Evolutionary conservation across 805 yeast genomes (phyloP), one percentile per base, ranked within the genome.

Genomic region (Jamesozyma hellenica): DNA sequence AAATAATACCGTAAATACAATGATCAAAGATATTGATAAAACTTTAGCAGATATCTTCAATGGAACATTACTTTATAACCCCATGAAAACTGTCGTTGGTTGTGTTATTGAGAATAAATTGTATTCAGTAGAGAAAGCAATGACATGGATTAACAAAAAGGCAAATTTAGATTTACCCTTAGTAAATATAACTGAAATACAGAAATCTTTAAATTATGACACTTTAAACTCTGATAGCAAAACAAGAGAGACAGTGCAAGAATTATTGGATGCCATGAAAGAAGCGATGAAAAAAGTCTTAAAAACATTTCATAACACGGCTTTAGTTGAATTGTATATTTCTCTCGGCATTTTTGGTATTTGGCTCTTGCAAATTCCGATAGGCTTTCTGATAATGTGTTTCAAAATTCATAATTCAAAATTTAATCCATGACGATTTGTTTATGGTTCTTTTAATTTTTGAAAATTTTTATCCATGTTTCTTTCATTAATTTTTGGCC

Each of bases 41-140:
- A 76, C 77, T 0, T 57, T 92, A 5, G 66, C 67, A 23, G 66
- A 68, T 8, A 67, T 77, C 0, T 87, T 92, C 60, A 76, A 78
- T 4, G 69, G 69, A 3, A 85, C 96, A 0, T 72, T 82, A 0
- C 61, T 90, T 10, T 73, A 77, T 35, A 55, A 56, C 1, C 82
- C 94, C 0, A 67, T 86, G 34, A 68, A 70, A 23, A 70, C 79
- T 0, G 75, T 86, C 0, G 82, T 88, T 4, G 76, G 79, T 26
- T 90, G 98, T 63, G 74, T 84, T 3, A 66, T 92, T 29, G 90
- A 84, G 14, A 67, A 80, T 36, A 92, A 90, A 51, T 57, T 90
- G 6, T 67, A 67, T 12, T 67, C 71, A 17, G 65, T 86, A 2
- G 82, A 82, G 46, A 54, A 72, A 25, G 97, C 94, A 0, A 60